Conservation (phyloP, 1,139 yeast genomes). For the Scheffersomyces stambukii region DNA sequence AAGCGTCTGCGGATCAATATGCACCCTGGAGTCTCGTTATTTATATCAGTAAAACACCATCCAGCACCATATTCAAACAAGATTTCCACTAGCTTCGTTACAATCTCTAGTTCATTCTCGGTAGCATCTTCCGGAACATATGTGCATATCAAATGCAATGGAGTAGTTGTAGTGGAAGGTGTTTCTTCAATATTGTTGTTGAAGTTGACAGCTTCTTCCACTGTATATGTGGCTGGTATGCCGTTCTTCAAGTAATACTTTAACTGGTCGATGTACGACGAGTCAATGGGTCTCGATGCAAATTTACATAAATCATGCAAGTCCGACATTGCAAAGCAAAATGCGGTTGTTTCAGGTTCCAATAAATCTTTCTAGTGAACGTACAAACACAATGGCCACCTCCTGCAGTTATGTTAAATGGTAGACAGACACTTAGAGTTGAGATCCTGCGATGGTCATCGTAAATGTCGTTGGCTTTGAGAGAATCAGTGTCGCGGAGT, state of each 20-base stretch:
- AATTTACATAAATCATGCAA: constrained; percentile 67
- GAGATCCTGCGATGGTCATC: no score
- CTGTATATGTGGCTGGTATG: constrained; percentile 77
- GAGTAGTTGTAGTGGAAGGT: constrained; percentile 53
- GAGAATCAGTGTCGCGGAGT: no score
- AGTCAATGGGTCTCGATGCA: constrained; percentile 50
- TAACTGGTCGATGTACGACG: constrained; percentile 42
- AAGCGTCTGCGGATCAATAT: constrained; percentile 51
- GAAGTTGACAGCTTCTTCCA: constrained; percentile 67
- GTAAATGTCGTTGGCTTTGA: no score
- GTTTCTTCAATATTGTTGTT: constrained; percentile 39
- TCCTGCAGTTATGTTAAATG: no score
- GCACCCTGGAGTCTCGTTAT: constrained; percentile 76
- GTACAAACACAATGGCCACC: no score
- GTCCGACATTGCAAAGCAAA: constrained; percentile 48
- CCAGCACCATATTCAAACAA: constrained; percentile 88
- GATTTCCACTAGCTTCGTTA: constrained; percentile 53
- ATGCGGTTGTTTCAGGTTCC: no score
- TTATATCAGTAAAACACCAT: constrained; percentile 71
- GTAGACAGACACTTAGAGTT: no score
- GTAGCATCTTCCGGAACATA: constrained; percentile 44
- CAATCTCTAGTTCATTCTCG: constrained; percentile 42
- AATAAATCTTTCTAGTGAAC: no score
- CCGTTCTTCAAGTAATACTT: constrained; percentile 51
- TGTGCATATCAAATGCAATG: constrained; percentile 64